Evolutionary conservation across 306 rosid genomes (phyloP).

Genomic region (Boehmeria nivea): DNA sequence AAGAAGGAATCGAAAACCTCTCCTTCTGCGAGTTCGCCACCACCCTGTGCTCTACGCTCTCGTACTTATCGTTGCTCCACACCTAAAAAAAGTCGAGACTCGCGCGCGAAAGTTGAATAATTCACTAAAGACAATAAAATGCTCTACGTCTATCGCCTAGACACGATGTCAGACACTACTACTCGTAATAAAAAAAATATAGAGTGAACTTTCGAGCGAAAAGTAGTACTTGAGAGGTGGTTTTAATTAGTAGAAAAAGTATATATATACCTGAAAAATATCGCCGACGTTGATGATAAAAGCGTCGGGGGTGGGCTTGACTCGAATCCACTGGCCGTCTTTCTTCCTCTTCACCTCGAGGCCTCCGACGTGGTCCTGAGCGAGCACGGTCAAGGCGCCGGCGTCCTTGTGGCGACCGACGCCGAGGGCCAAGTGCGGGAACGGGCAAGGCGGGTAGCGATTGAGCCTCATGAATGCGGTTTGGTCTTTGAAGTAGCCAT

Average conservation of each 20-base stretch:
- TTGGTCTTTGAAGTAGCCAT: slow-evolving; percentile 42
- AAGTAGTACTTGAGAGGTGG: no score
- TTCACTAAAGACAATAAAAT: no score
- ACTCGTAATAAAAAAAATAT: no score
- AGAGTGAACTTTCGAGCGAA: no score
- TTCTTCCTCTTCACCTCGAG: slow-evolving; percentile 49
- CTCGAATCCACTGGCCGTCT: slow-evolving; percentile 56
- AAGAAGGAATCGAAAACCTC: slow-evolving; percentile 77
- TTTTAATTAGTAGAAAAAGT: no score
- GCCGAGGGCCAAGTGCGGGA: slow-evolving; percentile 50
- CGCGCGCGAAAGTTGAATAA: no score
- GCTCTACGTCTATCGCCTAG: no score
- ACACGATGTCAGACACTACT: no score
- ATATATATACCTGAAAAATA: slow-evolving; percentile 52
- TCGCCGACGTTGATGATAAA: slow-evolving; percentile 57
- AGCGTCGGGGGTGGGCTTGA: slow-evolving; percentile 54
- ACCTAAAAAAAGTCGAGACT: no score
- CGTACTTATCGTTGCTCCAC: slow-evolving; percentile 77
- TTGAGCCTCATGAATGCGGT: slow-evolving; percentile 37
- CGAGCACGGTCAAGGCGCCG: slow-evolving; percentile 48
- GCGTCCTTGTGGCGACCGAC: slow-evolving; percentile 57
- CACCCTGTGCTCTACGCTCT: slow-evolving; percentile 75
- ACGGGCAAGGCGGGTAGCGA: slow-evolving; percentile 61
- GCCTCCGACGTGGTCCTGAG: slow-evolving; percentile 64
- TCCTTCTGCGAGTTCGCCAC: slow-evolving; percentile 58